phyloP scores from a whole-genome alignment of 305 asterid genomes.

The Rubia peregrina region DNA sequence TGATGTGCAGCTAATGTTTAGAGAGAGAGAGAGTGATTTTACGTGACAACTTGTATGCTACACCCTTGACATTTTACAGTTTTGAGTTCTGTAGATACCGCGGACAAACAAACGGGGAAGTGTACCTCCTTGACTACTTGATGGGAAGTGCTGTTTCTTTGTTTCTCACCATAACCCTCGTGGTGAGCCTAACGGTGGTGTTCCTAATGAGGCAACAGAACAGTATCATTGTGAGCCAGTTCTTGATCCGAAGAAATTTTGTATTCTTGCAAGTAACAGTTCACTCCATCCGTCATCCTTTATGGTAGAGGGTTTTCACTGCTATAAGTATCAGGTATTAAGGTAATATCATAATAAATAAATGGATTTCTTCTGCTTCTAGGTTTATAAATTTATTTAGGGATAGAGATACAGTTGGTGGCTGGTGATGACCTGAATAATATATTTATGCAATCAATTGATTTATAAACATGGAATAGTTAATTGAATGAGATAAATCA shows the following conservation, averaged over 20 bases:
- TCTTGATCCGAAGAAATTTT: no score
- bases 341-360: background rate
- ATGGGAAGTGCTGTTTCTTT: background rate
- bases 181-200: background rate
- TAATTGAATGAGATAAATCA: background rate
- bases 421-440: background rate
- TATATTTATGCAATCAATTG: background rate
- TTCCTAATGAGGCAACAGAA: no score
- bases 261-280: background rate
- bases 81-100: background rate
- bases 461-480: background rate
- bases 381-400: background rate
- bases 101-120: background rate
- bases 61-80: no score
- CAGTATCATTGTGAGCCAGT: no score
- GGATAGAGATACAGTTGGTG: background rate
- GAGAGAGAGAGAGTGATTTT: no score
- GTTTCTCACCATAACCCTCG: background rate
- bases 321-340: background rate
- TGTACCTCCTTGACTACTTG: background rate
- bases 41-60: no score
- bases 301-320: no score
- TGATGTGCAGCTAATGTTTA: no score
- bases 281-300: background rate
- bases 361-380: background rate